Base-by-base conservation (phyloP, 148 eudicot species). In the Vaccinium darrowii region DNA sequence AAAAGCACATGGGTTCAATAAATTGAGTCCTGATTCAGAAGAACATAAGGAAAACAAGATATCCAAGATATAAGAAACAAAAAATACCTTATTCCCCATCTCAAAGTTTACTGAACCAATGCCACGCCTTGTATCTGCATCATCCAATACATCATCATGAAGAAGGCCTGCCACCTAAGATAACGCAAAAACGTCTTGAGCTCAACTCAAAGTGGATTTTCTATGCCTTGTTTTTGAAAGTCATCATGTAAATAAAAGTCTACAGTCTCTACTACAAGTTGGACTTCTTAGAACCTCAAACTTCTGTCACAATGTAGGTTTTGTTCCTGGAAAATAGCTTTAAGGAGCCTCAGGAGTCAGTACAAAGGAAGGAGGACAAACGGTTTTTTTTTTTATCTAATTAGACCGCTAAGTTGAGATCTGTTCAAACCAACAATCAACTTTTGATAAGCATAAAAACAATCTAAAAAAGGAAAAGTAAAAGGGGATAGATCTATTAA, bases 91-190 rank as follows among this genome's bases (percentile, higher is more conserved):
- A 85, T 96, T 93, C 74, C 95, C 95, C 95, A 92, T 92, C 56
- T 92, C 92, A 54, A 90, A 91, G 72, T 92, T 96, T 80, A 93
- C 84, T 51, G 98, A 95, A 62, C 94, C 88, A 79, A 95, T 87
- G 80, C 99, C 98, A 82, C 99, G 92, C 85, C 98, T 93, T 76
- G 99, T 96, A 80, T 94, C 98, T 84, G 98, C 99, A 91, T 96
- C 99, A 92, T 96, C 99, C 92, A 96, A 87, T 79, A 94, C 98
- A 80, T 96, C 99, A 91, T 96, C 99, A 87, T 96, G 99, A 67
- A 96, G 99, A 89, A 96, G 99, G 89, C 99, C 94, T 79, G 99
- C 99, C 84, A 96, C 98, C 99, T 96, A 86, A 67, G 51, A 86
- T 62, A 81, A 83, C 47, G 19, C 36, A 84, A n/a, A 49, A 11